Conservation (phyloP, 805 yeast species). For the Spencermartinsiella europaea region DNA sequence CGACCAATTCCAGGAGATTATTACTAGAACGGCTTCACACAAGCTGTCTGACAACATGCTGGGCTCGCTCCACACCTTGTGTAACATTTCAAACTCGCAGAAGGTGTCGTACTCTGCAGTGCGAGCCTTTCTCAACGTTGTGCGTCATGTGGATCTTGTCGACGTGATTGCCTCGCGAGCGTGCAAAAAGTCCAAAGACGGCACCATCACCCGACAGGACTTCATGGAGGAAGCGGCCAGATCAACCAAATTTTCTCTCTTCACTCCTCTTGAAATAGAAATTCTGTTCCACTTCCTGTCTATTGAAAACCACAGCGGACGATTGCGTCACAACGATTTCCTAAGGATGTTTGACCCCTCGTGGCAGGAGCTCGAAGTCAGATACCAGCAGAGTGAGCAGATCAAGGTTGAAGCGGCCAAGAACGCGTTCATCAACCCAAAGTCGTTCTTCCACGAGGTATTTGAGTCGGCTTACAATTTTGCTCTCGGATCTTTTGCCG, state of each 20-base stretch:
- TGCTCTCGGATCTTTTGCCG: slow-evolving; percentile 88
- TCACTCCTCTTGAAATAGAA: slow-evolving; percentile 41
- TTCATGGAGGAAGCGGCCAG: slow-evolving; percentile 38
- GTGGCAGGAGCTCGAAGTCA: slow-evolving; percentile 36
- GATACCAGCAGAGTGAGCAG: slow-evolving; percentile 29
- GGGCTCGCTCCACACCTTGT: slow-evolving; percentile 34
- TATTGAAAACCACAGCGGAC: slow-evolving; percentile 28
- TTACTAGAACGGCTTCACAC: slow-evolving; percentile 36
- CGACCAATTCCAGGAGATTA: slow-evolving; percentile 36
- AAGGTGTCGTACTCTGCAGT: slow-evolving; percentile 39
- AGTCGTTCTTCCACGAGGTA: slow-evolving; percentile 48
- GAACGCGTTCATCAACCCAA: slow-evolving; percentile 34
- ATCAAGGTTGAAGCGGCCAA: slow-evolving; percentile 37
- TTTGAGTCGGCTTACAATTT: slow-evolving; percentile 87
- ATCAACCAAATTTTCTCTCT: slow-evolving; percentile 35
- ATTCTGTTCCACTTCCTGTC: slow-evolving; percentile 38
- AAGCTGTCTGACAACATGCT: slow-evolving; percentile 38
- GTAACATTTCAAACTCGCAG: slow-evolving; percentile 29
- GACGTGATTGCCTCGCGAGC: slow-evolving; percentile 35
- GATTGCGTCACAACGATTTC: slow-evolving; percentile 34
- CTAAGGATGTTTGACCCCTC: slow-evolving; percentile 39
- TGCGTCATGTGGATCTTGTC: slow-evolving; percentile 38
- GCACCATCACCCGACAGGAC: slow-evolving; percentile 33
- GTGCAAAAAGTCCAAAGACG: slow-evolving; percentile 29
- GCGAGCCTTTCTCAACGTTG: slow-evolving; percentile 39